Evolutionary conservation across 2,329 filamentous ascomycete genomes (phyloP).

Genomic region (Colletotrichum eremochloae): DNA sequence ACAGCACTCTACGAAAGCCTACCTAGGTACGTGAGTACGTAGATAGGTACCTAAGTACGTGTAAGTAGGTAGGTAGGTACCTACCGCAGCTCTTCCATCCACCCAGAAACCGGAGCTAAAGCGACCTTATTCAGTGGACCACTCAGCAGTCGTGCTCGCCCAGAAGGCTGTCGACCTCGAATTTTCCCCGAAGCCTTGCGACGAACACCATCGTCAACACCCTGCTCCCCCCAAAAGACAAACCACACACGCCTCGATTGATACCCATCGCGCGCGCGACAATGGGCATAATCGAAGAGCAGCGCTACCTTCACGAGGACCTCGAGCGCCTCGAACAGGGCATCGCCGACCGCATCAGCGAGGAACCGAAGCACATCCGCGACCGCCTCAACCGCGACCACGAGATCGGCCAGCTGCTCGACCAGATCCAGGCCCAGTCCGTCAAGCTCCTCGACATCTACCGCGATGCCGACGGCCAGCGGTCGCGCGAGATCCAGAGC

Average conservation of each 20-base stretch:
- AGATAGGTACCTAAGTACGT: background rate
- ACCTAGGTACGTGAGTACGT: too few relatives aligned
- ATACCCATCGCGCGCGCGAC: background rate
- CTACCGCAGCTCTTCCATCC: slow-evolving; percentile 6
- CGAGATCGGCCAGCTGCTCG: slow-evolving; percentile 87
- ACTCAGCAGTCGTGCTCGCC: slow-evolving; percentile 12
- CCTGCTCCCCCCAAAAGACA: background rate
- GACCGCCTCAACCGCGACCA: slow-evolving; percentile 92
- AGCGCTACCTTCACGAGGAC: slow-evolving; percentile 95
- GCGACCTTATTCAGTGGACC: slow-evolving; percentile 41
- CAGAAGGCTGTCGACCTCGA: slow-evolving; percentile 4
- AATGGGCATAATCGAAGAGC: slow-evolving; percentile 88
- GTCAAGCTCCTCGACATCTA: slow-evolving; percentile 85
- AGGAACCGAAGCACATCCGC: slow-evolving; percentile 93
- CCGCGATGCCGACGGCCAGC: slow-evolving; percentile 79
- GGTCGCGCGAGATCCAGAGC: slow-evolving; percentile 83
- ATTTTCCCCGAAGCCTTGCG: slow-evolving; percentile 31
- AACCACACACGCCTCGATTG: background rate
- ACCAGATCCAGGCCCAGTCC: slow-evolving; percentile 90
- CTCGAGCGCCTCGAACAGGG: slow-evolving; percentile 95
- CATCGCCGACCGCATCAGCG: slow-evolving; percentile 87
- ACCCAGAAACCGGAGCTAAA: slow-evolving; percentile 29
- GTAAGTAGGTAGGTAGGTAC: background rate
- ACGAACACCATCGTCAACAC: background rate
- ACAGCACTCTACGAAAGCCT: slow-evolving; percentile 6